phyloP scores from a whole-genome alignment of 768 basidiomycete species.

The Mycena olivaceomarginata region DNA sequence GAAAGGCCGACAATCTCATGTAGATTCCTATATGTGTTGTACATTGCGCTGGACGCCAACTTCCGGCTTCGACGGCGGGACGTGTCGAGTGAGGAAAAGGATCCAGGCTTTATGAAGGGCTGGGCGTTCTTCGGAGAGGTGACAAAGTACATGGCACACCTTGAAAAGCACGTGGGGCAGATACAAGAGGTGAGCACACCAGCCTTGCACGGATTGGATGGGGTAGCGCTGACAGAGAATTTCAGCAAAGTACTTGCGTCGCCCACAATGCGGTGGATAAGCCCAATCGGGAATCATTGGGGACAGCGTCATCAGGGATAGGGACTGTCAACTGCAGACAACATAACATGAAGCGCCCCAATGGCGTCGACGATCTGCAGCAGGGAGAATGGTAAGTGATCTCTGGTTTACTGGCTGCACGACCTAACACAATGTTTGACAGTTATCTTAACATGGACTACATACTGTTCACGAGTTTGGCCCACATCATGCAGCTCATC shows the following conservation, averaged over 20 bases:
- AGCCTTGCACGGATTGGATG: too few species aligned
- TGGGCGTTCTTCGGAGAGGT: background rate
- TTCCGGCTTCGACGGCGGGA: background rate
- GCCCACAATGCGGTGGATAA: background rate
- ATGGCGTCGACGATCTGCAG: background rate
- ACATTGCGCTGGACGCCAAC: background rate
- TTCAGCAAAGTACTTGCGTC: slow-evolving; percentile 23
- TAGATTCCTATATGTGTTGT: background rate
- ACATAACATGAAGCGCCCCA: slow-evolving; percentile 37
- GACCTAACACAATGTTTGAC: background rate
- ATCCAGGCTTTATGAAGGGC: background rate
- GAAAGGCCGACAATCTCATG: too few species aligned
- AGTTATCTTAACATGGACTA: background rate
- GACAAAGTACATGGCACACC: background rate
- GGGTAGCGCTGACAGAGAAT: too few species aligned
- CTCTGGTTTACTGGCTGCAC: too few species aligned
- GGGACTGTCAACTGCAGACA: slow-evolving; percentile 44
- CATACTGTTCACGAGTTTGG: slow-evolving; percentile 6
- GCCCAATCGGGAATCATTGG: slow-evolving; percentile 28
- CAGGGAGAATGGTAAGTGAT: background rate
- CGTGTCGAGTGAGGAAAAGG: background rate
- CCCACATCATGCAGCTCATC: background rate
- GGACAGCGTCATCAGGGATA: slow-evolving; percentile 44
- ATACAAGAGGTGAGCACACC: background rate
- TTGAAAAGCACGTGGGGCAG: background rate